Evolutionary conservation across 1,284 basidiomycete genomes (phyloP).

Genomic region (Irpex rosettiformis): DNA sequence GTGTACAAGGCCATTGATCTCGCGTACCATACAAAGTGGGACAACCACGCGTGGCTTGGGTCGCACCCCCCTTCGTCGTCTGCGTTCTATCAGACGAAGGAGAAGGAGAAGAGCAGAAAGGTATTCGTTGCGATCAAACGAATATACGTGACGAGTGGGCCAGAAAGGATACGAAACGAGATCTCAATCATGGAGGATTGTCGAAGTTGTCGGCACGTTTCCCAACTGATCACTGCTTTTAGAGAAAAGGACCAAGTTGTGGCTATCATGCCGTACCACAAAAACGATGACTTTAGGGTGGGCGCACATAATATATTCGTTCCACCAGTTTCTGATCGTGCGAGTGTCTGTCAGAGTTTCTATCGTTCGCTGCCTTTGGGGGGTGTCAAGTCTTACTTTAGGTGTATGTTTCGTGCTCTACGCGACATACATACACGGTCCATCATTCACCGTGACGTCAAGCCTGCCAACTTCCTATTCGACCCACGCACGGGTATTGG

Average conservation of each 20-base stretch:
- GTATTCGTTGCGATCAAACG: conserved; percentile 94
- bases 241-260: conserved; percentile 91
- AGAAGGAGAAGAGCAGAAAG: conserved; percentile 40
- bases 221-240: conserved; percentile 94
- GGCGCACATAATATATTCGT: conserved; percentile 25
- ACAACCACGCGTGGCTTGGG: conserved; percentile 82
- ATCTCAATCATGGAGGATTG: conserved; percentile 88
- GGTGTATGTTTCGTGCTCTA: conserved; percentile 87
- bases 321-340: conserved; percentile 5
- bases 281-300: conserved; percentile 92
- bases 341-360: conserved; percentile 54
- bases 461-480: conserved; percentile 97
- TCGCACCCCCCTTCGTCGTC: conserved; percentile 50
- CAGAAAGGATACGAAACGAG: conserved; percentile 92
- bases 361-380: conserved; percentile 68
- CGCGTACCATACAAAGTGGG: conserved; percentile 70
- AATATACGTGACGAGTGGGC: conserved; percentile 95
- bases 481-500: conserved; percentile 84
- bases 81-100: conserved; percentile 54
- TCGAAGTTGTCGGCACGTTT: conserved; percentile 80
- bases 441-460: conserved; percentile 97
- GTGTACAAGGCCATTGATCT: conserved; percentile 96
- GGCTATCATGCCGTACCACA: conserved; percentile 92
- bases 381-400: conserved; percentile 85
- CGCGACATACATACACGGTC: conserved; percentile 86